phyloP scores from a whole-genome alignment of 2,329 filamentous ascomycete species.

The Drechslerella dactyloides region DNA sequence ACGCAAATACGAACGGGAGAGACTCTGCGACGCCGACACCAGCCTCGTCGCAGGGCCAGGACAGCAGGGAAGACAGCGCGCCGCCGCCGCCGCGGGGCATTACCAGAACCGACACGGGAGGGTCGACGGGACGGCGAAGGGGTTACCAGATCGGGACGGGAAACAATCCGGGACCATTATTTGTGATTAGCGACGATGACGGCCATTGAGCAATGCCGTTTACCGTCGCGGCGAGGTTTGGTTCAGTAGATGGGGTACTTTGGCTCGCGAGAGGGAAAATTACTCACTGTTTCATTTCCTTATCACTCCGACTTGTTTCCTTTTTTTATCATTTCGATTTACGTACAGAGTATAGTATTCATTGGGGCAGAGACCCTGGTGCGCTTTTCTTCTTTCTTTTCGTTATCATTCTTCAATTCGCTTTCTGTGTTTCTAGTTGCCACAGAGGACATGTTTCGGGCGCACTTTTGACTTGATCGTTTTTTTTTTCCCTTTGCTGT shows the following conservation, averaged over 20 bases:
- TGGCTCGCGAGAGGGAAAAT: background rate
- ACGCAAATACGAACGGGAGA: conserved; percentile 6
- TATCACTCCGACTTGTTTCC: background rate
- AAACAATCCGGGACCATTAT: conserved; percentile 31
- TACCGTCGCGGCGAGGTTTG: background rate
- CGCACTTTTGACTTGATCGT: conserved; percentile 26
- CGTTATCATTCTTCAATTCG: conserved; percentile 3
- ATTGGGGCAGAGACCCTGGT: background rate
- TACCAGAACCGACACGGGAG: conserved; percentile 29
- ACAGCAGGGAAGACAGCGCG: conserved; percentile 9
- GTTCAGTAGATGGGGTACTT: background rate
- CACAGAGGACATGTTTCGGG: conserved; percentile 38
- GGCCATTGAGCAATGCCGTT: conserved; percentile 24
- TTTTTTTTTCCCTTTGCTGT: conserved; percentile 8
- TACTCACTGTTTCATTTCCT: background rate
- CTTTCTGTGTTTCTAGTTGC: background rate
- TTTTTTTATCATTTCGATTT: background rate
- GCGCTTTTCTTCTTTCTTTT: conserved; percentile 21
- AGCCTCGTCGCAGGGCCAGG: conserved; percentile 15
- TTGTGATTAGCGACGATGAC: conserved; percentile 40
- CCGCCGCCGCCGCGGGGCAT: conserved; percentile 20
- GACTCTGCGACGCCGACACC: conserved; percentile 34
- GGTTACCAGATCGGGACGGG: conserved; percentile 31
- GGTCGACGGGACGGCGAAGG: conserved; percentile 19
- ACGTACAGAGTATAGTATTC: background rate